Evolutionary conservation across 2,329 filamentous ascomycete genomes (phyloP), one percentile per base, ranked within the genome.

Genomic region (Fusarium sacchari): DNA sequence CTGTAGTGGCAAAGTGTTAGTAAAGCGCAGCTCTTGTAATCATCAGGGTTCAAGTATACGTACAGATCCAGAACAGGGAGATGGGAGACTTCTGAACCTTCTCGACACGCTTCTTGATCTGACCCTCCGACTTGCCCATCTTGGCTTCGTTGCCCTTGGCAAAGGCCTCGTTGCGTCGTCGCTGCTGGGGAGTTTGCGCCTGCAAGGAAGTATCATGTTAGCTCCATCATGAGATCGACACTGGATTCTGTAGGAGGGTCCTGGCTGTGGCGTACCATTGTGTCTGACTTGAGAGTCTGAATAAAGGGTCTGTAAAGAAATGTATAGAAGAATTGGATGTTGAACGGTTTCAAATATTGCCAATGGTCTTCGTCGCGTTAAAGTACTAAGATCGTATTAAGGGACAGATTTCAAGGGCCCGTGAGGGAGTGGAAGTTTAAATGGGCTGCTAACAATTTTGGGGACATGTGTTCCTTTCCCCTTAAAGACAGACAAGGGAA

Each of bases 171-270:
- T 96, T 96, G 72, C 92, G 91, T 80, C 90, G 90, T 82, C 94
- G 92, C 86, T 96, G 94, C 83, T 94, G 89, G 77, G 92, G 93
- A 76, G 94, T 96, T 91, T 96, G 93, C 77, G 91, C 93, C 93
- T 95, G 57, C 28, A 30, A 43, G 39, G 24, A 44, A 26, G n/a
- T 37, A 64, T 60, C 42, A 67, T 68, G 65, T 73, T 73, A 73
- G 66, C 67, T 56, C 64, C 58, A 71, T 74, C 61, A 74, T 75
- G 66, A 46, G 60, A 76, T 67, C 61, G 61, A 60, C 64, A 68
- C 49, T 65, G 50, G 43, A 49, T 32, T 40, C 10, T 39, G 10
- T 59, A 20, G 18, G 14, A 53, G 46, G 47, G 43, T 60, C 42
- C 34, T 40, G 49, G 43, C 43, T n/a, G 70, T 36, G 46, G 56